Base-by-base conservation (phyloP, 768 basidiomycete species). In the Sporobolomyces phaffii region DNA sequence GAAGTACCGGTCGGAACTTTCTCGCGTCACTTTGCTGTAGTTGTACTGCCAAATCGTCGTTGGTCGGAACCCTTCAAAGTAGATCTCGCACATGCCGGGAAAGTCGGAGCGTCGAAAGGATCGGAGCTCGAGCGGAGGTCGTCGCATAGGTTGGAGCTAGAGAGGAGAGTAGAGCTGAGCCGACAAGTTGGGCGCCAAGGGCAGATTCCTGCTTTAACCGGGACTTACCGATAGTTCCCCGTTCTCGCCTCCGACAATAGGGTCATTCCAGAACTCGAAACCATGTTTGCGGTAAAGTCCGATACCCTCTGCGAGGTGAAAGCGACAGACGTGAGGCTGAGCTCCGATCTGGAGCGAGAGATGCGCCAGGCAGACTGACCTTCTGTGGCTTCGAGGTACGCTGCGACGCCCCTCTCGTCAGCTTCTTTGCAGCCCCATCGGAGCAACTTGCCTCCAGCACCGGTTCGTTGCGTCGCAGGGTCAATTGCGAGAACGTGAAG, bases 81-180 rank as follows among this genome's bases (percentile, higher is more conserved):
- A 58, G 43, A 58, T 58, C 31, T 44, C 29, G 29, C 41, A 45
- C 29, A 58, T 11, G 2, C 43, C 5, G 18, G 56, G 56, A 31
- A 58, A 58, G n/a, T 58, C 56, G 29, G 56, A 58, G 14, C 56
- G 56, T 10, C 56, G 56, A 29, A 45, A 58, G 11, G 56, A 31
- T 4, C 56, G 56, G 33, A 58, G 26, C 43, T 58, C 43, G 56
- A 58, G 43, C 5, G 56, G 56, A 6, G 41, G 56, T 33, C 56
- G 7, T 4, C 56, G 56, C 56, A 58, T 58, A 5, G 56, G 56
- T 26, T 3, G 14, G 52, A 29, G 28, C 48, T 17, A 49, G 48
- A 13, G 41, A 29, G 7, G 26, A 28, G 26, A 13, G 28, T 43
- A n/a, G n/a, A n/a, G n/a, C n/a, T n/a, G n/a, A n/a, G n/a, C n/a